phyloP scores from a whole-genome alignment of 371 early-diverging fungal species.

The Mortierella sp. region DNA sequence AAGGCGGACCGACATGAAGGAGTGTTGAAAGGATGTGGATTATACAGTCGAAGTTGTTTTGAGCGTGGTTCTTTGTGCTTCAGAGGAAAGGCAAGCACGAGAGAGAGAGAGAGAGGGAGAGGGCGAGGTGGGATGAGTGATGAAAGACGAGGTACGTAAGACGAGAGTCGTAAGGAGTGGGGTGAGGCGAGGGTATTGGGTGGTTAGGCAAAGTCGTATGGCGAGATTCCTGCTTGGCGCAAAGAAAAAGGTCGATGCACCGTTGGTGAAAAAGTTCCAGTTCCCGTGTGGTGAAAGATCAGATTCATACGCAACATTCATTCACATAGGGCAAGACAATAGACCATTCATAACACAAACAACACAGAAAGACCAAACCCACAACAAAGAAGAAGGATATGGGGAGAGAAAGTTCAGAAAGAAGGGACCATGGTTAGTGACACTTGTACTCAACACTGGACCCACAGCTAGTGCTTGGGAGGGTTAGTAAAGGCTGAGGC shows the following conservation, averaged over 20 bases:
- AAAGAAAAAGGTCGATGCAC: background rate
- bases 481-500: constrained; percentile 12
- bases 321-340: background rate
- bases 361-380: background rate
- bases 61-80: background rate
- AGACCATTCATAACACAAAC: background rate
- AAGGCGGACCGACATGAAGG: constrained; percentile 29
- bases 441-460: background rate
- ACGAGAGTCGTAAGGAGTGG: background rate
- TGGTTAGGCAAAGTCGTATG: background rate
- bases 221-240: background rate
- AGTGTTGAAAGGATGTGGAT: background rate
- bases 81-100: background rate
- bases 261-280: background rate
- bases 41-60: background rate
- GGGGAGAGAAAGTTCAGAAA: background rate
- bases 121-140: background rate
- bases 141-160: too few species aligned
- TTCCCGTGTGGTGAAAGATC: too few species aligned
- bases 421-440: constrained; percentile 10
- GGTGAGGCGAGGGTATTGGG: background rate
- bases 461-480: background rate
- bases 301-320: background rate
- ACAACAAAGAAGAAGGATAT: background rate
- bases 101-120: background rate